Percentiles rank a stretch among this genome's conserved stretches.
These are phyloP conservation scores for Hippophae rhamnoides DNA, from an alignment of 306 rosid species.

Conservation along the genomic window DNA sequence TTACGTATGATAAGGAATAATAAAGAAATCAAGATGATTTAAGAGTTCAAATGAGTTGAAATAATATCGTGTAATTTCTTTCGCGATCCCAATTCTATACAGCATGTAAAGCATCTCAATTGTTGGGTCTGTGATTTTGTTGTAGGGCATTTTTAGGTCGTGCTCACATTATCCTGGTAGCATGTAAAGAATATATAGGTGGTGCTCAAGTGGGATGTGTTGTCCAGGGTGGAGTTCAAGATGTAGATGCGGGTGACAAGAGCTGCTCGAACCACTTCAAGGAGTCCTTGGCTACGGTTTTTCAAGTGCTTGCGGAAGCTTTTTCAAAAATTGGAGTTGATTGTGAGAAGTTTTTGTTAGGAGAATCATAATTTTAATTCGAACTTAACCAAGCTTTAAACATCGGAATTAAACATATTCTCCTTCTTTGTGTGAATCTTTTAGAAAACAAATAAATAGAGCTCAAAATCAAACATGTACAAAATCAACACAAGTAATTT, in stretches of 20 bases:
- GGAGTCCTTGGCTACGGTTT: conserved; percentile 22
- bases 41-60: too few relatives aligned
- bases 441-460: too few relatives aligned
- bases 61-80: too few relatives aligned
- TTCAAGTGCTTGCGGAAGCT: conserved; percentile 35
- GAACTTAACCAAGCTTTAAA: too few relatives aligned
- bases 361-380: too few relatives aligned
- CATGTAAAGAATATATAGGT: conserved; percentile 65
- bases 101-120: conserved; percentile 6
- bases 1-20: too few relatives aligned
- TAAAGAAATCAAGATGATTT: too few relatives aligned
- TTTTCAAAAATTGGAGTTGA: conserved; percentile 45
- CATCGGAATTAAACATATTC: too few relatives aligned
- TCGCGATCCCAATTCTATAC: too few relatives aligned
- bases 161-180: conserved; percentile 60
- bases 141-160: conserved; percentile 56
- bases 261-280: conserved; percentile 58
- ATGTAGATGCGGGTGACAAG: conserved; percentile 58
- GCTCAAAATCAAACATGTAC: too few relatives aligned
- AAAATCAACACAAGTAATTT: too few relatives aligned
- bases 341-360: conserved; percentile 46
- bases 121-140: conserved; percentile 34
- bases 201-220: conserved; percentile 89
- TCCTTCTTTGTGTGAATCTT: too few relatives aligned
- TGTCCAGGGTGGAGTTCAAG: conserved; percentile 76